phyloP scores from a whole-genome alignment of 2,329 filamentous ascomycete species.

The Aspergillus jensenii region DNA sequence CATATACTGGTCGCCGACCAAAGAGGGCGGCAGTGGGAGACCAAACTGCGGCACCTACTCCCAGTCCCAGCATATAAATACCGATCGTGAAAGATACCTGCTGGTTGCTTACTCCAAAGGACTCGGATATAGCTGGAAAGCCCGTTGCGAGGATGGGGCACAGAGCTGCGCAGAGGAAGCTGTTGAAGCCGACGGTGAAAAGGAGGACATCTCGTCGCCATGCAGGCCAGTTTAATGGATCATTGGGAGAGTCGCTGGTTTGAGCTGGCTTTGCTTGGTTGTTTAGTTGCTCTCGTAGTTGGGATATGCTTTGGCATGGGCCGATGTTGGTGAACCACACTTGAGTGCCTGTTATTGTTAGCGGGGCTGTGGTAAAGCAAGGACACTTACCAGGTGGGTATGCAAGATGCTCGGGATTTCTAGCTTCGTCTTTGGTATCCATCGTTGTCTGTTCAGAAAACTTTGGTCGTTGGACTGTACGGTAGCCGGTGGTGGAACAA shows the following conservation, averaged over 20 bases:
- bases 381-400: no score
- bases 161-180: slow-evolving; percentile 3
- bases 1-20: not conserved
- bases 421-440: not conserved
- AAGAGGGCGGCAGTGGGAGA: not conserved
- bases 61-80: slow-evolving; percentile 6
- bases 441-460: not conserved
- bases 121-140: not conserved
- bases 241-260: not conserved
- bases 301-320: not conserved
- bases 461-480: no score
- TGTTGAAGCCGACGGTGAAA: slow-evolving; percentile 1
- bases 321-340: not conserved
- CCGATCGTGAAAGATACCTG: slow-evolving; percentile 5
- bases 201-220: not conserved
- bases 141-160: slow-evolving; percentile 2
- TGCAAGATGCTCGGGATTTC: not conserved
- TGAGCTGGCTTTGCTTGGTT: not conserved
- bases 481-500: no score
- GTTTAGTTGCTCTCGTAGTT: not conserved
- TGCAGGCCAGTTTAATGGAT: slow-evolving; percentile 3
- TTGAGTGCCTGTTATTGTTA: not conserved
- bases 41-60: not conserved
- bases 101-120: not conserved
- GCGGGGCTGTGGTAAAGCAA: no score